These are phyloP conservation scores for Candida odintsovae DNA, from an alignment of 805 yeast genomes.

Conservation along the genomic window DNA sequence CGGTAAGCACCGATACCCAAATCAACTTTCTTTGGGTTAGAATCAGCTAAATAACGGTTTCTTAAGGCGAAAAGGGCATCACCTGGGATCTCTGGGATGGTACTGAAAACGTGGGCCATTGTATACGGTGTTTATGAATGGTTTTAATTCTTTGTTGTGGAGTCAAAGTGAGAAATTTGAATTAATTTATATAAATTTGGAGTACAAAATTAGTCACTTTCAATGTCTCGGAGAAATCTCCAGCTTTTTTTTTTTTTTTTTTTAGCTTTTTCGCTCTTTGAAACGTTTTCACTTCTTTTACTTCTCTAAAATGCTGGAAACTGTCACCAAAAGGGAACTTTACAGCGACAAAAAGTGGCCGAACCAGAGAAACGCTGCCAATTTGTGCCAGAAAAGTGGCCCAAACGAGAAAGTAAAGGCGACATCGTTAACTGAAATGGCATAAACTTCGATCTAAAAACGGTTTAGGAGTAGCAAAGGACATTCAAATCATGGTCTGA, in stretches of 20 bases:
- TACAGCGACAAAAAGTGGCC: too few relatives aligned
- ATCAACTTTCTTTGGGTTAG: conserved; percentile 67
- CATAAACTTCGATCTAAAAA: too few relatives aligned
- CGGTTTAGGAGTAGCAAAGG: too few relatives aligned
- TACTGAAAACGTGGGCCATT: conserved; percentile 34
- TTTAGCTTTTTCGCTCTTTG: background rate
- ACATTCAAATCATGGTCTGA: too few relatives aligned
- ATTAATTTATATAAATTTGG: background rate
- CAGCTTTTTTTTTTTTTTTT: background rate
- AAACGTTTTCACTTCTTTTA: too few relatives aligned
- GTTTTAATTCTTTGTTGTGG: background rate
- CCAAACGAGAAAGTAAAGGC: background rate
- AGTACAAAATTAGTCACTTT: background rate
- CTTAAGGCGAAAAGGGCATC: conserved; percentile 85
- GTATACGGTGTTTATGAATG: background rate
- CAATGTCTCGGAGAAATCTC: background rate
- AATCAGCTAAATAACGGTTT: conserved; percentile 55
- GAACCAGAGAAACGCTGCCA: too few relatives aligned
- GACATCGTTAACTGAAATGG: background rate
- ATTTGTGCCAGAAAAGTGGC: background rate
- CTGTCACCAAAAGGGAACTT: too few relatives aligned
- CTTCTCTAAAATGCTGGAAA: too few relatives aligned
- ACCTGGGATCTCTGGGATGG: conserved; percentile 64
- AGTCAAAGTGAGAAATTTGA: background rate
- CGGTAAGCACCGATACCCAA: conserved; percentile 80